phyloP scores from a whole-genome alignment of 1,139 yeast genomes.

The Saccharomyces uvarum region DNA sequence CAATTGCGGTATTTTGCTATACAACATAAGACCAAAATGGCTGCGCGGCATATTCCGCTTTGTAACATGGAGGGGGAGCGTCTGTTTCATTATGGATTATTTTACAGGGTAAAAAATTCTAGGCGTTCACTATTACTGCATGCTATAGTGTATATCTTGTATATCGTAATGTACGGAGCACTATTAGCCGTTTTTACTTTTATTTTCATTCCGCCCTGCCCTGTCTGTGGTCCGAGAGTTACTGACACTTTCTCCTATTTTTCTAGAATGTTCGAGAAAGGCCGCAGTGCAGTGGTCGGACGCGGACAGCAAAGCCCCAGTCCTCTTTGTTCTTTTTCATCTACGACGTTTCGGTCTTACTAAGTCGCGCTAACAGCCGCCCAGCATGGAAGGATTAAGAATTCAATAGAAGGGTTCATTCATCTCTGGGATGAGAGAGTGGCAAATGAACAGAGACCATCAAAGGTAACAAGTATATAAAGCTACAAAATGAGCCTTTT shows the following conservation, averaged over 20 bases:
- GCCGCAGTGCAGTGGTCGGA: neutral
- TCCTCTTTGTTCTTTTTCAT: neutral
- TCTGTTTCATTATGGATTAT: conserved; percentile 54
- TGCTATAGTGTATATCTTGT: neutral
- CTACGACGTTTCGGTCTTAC: neutral
- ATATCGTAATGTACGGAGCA: neutral
- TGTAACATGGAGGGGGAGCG: conserved; percentile 64
- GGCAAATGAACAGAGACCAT: neutral
- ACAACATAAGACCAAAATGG: conserved; percentile 44
- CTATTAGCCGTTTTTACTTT: neutral
- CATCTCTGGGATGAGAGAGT: neutral
- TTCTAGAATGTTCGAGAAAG: conserved; percentile 10
- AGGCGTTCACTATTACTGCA: neutral
- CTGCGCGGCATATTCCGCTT: conserved; percentile 42
- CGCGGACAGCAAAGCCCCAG: neutral
- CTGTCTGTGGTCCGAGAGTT: neutral
- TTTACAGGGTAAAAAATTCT: conserved; percentile 39
- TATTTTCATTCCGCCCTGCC: neutral
- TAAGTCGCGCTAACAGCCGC: neutral
- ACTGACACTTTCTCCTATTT: neutral
- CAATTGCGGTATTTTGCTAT: conserved; percentile 48
- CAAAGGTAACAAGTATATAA: neutral
- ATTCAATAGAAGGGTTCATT: neutral
- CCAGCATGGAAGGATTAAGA: neutral
- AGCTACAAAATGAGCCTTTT: neutral